Evolutionary conservation across 768 basidiomycete species (phyloP).

Genomic region (Mycena vulgaris): DNA sequence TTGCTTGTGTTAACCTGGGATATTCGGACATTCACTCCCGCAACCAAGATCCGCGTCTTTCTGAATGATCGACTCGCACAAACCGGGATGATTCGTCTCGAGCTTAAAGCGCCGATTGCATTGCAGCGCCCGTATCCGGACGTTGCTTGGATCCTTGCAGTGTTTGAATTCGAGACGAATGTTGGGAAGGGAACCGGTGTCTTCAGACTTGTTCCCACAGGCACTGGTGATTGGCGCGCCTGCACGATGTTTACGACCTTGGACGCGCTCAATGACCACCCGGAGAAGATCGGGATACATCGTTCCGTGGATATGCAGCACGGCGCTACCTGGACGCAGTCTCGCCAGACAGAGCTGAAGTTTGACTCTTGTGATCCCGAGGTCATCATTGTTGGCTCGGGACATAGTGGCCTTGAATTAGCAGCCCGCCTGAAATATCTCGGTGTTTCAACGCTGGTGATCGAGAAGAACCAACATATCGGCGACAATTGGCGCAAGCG

Average conservation of each 20-base stretch:
- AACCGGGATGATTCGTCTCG: slow-evolving; percentile 47
- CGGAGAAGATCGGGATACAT: too few species aligned
- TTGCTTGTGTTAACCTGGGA: too few species aligned
- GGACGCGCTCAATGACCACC: slow-evolving; percentile 66
- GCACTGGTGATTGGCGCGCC: slow-evolving; percentile 68
- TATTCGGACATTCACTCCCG: slow-evolving; percentile 63
- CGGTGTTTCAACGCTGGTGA: slow-evolving; percentile 67
- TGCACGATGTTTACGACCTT: slow-evolving; percentile 73
- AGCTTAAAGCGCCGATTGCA: slow-evolving; percentile 47
- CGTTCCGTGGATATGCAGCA: too few species aligned
- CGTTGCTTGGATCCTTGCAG: slow-evolving; percentile 68
- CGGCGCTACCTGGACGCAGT: too few species aligned
- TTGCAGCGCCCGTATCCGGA: slow-evolving; percentile 65
- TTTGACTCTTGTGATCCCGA: slow-evolving; percentile 67
- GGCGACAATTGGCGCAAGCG: slow-evolving; percentile 77
- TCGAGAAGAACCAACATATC: slow-evolving; percentile 69
- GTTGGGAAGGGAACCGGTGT: slow-evolving; percentile 68
- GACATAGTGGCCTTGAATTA: slow-evolving; percentile 75
- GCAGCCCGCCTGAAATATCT: slow-evolving; percentile 76
- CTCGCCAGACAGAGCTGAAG: too few species aligned
- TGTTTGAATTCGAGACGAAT: slow-evolving; percentile 71
- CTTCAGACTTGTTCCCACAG: slow-evolving; percentile 65
- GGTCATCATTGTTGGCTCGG: slow-evolving; percentile 75
- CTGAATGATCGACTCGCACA: slow-evolving; percentile 54
- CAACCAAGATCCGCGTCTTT: slow-evolving; percentile 53